Base-by-base conservation (phyloP, 148 eudicot species). In the Persicaria maculosa region DNA sequence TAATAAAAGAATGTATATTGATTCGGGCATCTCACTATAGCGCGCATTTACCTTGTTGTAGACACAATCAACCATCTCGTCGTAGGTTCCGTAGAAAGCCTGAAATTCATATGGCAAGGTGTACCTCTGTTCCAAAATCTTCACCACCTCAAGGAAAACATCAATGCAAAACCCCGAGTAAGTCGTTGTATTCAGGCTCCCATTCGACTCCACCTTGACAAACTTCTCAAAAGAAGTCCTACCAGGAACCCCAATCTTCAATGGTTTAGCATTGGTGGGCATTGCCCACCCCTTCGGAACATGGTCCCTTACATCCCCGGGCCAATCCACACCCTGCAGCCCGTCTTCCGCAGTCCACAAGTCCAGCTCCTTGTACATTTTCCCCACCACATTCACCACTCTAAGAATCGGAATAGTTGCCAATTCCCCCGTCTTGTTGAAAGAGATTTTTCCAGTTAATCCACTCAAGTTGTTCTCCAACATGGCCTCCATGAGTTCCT, bases 231-330 rank as follows among this genome's bases (percentile, higher is more conserved):
- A 87, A 22, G 75, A 4, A 19, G 84, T 50, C 1, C 47, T 71
- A 4, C 80, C 84, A 2, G 84, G 88, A 61, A 85, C 76, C 54
- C 83, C 90, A 57, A 87, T 82, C 68, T 68, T 83, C 77, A 85
- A 31, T 8, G 77, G 77, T 62, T 57, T 78, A 22, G 74, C 79
- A 4, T 76, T 44, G 7, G 48, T 79, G 31, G 86, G 83, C 86
- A 87, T 79, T 61, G 77, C 79, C 88, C 86, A 85, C 88, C 88
- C 90, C 69, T 76, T 85, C 0, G 90, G 88, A 0, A 67, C 53
- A 68, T 48, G 9, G 12, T 76, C 31, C 9, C 68, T 72, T 15
- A 83, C 47, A 2, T 81, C 77, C 16, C 86, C 86, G 90, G 90
- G 88, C 90, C 90, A 87, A 72, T 48, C 72, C 1, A 85, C 79